Conservation (phyloP, 192 early-diverging fungal species). For the Backusella tarrabulga region DNA sequence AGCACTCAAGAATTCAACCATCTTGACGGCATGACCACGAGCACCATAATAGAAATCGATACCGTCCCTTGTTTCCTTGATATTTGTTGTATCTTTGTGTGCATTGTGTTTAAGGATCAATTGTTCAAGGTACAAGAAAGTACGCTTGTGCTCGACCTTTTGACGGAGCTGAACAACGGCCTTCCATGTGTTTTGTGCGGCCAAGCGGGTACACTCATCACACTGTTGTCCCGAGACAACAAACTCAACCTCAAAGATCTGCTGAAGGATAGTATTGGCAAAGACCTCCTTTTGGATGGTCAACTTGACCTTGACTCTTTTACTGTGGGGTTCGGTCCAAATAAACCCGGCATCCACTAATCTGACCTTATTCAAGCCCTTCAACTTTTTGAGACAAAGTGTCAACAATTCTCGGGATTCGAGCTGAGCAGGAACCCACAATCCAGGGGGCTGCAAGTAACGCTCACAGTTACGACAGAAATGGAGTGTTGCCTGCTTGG, state of each 20-base stretch:
- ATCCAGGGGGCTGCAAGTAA: conserved; percentile 92
- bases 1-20: conserved; percentile 90
- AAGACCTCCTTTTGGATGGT: conserved; percentile 99
- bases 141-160: conserved; percentile 97
- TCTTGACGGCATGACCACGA: conserved; percentile 89
- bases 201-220: conserved; percentile 91
- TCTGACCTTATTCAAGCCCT: conserved; percentile 88
- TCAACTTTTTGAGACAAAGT: conserved; percentile 90
- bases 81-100: conserved; percentile 97
- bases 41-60: conserved; percentile 95
- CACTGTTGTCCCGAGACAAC: conserved; percentile 92
- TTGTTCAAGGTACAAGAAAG: conserved; percentile 98
- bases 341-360: conserved; percentile 97
- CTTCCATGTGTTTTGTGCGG: conserved; percentile 98
- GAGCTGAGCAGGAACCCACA: conserved; percentile 86
- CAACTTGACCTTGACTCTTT: conserved; percentile 94
- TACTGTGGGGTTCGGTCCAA: conserved; percentile 91
- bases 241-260: conserved; percentile 95
- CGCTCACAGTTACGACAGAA: conserved; percentile 98
- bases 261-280: conserved; percentile 92
- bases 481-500: conserved; percentile 93
- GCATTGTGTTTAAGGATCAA: conserved; percentile 97
- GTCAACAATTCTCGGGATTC: conserved; percentile 91
- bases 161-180: conserved; percentile 97
- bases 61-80: conserved; percentile 95